A percentile compares a stretch with the other conserved stretches of the same genome.
Evolutionary conservation across 176 grass and related monocot genomes (phyloP).

Genomic region (Ampelocalamus luodianensis): DNA sequence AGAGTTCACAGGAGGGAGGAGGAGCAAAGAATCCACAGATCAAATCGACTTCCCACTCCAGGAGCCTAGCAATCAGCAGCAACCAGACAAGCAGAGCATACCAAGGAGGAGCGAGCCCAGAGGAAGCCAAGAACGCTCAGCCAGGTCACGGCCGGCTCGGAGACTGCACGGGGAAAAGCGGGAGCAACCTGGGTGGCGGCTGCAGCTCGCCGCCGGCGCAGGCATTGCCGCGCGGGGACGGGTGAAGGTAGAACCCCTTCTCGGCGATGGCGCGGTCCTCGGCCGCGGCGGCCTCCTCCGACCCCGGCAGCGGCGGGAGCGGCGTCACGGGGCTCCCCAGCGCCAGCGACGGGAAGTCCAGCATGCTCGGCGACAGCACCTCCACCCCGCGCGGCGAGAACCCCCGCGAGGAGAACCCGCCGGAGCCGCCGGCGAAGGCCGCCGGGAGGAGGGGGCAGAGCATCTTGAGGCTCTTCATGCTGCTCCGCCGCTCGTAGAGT

Average conservation of each 20-base stretch:
- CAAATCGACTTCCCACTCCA: conserved; percentile 19
- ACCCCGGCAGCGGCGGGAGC: conserved; percentile 68
- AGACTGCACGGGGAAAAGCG: conserved; percentile 82
- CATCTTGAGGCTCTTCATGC: conserved; percentile 79
- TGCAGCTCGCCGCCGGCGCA: conserved; percentile 45
- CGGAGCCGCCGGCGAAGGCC: conserved; percentile 32
- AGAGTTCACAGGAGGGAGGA: conserved; percentile 25
- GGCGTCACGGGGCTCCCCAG: conserved; percentile 83
- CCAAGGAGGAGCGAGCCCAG: conserved; percentile 17
- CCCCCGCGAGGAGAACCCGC: conserved; percentile 53
- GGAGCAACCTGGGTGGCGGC: conserved; percentile 72
- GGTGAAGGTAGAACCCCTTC: conserved; percentile 90
- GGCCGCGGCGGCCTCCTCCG: conserved; percentile 61
- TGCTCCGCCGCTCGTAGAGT: conserved; percentile 81
- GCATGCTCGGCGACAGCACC: conserved; percentile 77
- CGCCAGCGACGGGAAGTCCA: conserved; percentile 74
- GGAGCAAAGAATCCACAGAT: conserved; percentile 45
- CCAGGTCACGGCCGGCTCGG: conserved; percentile 42
- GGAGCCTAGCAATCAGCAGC: conserved; percentile 45
- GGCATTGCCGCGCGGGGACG: conserved; percentile 68
- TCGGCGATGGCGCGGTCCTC: conserved; percentile 96
- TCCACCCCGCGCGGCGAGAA: conserved; percentile 65
- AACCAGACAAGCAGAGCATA: conserved; percentile 43
- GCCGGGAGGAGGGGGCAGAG: conserved; percentile 67
- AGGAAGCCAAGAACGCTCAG: neutral